Percentiles rank a stretch among this genome's conserved stretches.
These are phyloP conservation scores for Tieghemostelium lacteum DNA, from an alignment of 78 protist genomes.

Conservation along the genomic window DNA sequence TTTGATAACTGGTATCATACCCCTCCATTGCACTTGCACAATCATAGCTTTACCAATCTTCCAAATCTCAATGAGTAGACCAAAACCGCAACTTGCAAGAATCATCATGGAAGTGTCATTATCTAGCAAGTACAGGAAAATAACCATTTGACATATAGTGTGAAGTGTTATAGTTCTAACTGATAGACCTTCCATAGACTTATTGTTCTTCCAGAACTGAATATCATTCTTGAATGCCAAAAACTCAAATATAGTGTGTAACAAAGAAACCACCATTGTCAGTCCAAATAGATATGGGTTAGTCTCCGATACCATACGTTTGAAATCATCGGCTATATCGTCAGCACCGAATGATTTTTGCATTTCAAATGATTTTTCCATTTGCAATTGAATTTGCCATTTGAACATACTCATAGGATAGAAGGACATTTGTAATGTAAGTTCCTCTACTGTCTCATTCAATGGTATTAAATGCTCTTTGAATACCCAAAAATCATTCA, in stretches of 20 bases:
- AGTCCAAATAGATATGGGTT: conserved; percentile 91
- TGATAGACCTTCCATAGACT: conserved; percentile 94
- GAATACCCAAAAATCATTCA: conserved; percentile 89
- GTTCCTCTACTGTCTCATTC: conserved; percentile 65
- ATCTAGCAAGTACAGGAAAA: conserved; percentile 96
- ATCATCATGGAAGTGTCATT: conserved; percentile 91
- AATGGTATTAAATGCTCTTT: conserved; percentile 47
- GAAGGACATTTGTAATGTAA: conserved; percentile 21
- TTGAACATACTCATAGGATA: conserved; percentile 52
- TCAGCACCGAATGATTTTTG: conserved; percentile 56
- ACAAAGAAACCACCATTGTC: conserved; percentile 88
- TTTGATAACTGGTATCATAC: background rate
- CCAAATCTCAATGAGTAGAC: conserved; percentile 94
- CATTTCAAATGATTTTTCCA: conserved; percentile 76
- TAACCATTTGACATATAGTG: conserved; percentile 69
- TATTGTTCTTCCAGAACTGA: conserved; percentile 92
- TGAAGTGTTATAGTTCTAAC: conserved; percentile 80
- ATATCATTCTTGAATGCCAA: conserved; percentile 98
- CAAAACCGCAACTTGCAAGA: conserved; percentile 76
- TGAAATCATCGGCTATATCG: conserved; percentile 80
- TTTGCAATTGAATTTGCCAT: conserved; percentile 81
- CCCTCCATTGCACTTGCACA: conserved; percentile 29
- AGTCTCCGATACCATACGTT: conserved; percentile 90
- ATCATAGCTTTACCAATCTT: conserved; percentile 90
- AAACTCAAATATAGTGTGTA: conserved; percentile 96